Evolutionary conservation across 2,329 filamentous ascomycete genomes (phyloP).

Genomic region (Aspergillus pseudotamarii): DNA sequence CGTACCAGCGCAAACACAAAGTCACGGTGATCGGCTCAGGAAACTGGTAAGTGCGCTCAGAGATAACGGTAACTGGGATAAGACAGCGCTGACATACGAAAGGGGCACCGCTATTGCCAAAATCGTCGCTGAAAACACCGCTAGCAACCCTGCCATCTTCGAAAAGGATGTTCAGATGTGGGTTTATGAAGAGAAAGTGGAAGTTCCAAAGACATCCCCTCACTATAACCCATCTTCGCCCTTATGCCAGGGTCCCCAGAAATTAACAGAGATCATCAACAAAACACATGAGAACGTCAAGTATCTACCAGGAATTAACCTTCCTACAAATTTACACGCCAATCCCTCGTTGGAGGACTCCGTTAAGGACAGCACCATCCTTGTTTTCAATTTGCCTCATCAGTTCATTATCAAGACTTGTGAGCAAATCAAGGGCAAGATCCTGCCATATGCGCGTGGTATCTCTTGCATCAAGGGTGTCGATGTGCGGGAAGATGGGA

Average conservation of each 20-base stretch:
- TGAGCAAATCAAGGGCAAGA: conserved; percentile 80
- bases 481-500: conserved; percentile 81
- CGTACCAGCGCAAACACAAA: conserved; percentile 42
- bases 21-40: conserved; percentile 86
- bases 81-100: conserved; percentile 79
- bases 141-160: conserved; percentile 75
- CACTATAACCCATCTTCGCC: conserved; percentile 79
- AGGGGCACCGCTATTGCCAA: conserved; percentile 98
- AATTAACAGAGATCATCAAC: conserved; percentile 92
- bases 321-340: conserved; percentile 69
- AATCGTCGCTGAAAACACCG: conserved; percentile 91
- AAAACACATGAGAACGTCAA: conserved; percentile 93
- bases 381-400: conserved; percentile 97
- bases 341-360: conserved; percentile 61
- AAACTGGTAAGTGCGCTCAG: conserved; percentile 70
- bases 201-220: conserved; percentile 69
- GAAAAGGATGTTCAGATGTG: conserved; percentile 95
- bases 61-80: conserved; percentile 52
- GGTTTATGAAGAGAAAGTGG: conserved; percentile 93
- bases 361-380: conserved; percentile 80
- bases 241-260: conserved; percentile 72
- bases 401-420: conserved; percentile 85
- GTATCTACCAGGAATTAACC: conserved; percentile 85
- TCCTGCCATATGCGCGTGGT: conserved; percentile 86
- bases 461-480: conserved; percentile 99